Conservation (phyloP, 805 yeast species). For the Lipomyces sp. region DNA sequence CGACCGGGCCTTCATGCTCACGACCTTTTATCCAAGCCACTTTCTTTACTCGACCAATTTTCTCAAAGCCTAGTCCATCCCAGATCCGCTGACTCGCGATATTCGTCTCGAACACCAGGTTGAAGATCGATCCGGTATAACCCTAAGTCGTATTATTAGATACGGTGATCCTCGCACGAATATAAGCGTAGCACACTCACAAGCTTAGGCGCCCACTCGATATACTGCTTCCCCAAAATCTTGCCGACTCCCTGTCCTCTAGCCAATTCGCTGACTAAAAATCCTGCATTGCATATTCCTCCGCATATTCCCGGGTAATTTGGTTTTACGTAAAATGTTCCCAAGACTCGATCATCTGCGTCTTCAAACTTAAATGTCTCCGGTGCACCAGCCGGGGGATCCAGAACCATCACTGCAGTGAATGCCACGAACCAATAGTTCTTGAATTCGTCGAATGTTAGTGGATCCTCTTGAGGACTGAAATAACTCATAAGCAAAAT, state of each 20-base stretch:
- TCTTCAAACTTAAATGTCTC: constrained; percentile 38
- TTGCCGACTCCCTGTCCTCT: constrained; percentile 76
- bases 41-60: constrained; percentile 74
- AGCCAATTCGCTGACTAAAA: constrained; percentile 62
- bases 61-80: constrained; percentile 81
- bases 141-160: constrained; percentile 51
- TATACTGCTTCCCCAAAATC: constrained; percentile 68
- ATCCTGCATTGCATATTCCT: constrained; percentile 88
- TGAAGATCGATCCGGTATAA: constrained; percentile 81
- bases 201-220: constrained; percentile 72
- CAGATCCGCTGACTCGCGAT: constrained; percentile 75
- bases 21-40: constrained; percentile 75
- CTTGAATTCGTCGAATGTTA: constrained; percentile 57
- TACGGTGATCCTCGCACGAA: not conserved
- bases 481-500: not conserved
- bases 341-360: constrained; percentile 61
- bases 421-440: constrained; percentile 71
- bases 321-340: constrained; percentile 66
- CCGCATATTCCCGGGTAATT: constrained; percentile 84
- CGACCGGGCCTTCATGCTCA: constrained; percentile 56
- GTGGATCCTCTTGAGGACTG: constrained; percentile 52
- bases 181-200: not conserved
- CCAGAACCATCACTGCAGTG: constrained; percentile 63
- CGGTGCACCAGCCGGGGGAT: constrained; percentile 45
- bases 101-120: constrained; percentile 83